A percentile compares a stretch with the other conserved stretches of the same genome.
Conservation (phyloP, 106 monocot species). For the Apostasia shenzhenica region DNA sequence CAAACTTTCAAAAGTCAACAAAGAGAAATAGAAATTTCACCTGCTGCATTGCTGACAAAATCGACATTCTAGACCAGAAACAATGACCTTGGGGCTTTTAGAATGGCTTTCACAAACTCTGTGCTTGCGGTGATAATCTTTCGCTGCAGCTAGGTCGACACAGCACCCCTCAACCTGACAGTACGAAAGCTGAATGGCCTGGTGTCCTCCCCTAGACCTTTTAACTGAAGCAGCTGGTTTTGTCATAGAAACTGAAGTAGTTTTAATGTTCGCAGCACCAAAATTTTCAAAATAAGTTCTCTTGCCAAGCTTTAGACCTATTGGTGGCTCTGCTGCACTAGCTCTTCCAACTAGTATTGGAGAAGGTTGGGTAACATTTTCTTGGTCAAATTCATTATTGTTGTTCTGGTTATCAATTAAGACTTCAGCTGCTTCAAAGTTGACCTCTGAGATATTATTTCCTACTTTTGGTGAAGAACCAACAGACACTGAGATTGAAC, state of each 20-base stretch:
- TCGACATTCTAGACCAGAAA: constrained; percentile 66
- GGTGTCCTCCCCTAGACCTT: constrained; percentile 21
- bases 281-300: constrained; percentile 60
- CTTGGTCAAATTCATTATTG: constrained; percentile 5
- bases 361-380: constrained; percentile 8
- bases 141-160: constrained; percentile 46
- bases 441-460: not conserved
- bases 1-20: not conserved
- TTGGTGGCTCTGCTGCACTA: constrained; percentile 26
- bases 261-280: constrained; percentile 11
- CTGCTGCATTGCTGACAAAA: constrained; percentile 84
- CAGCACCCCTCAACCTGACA: constrained; percentile 83
- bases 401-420: not conserved
- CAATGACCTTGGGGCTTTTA: constrained; percentile 59
- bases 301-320: constrained; percentile 57
- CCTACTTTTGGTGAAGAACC: constrained; percentile 21
- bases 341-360: not conserved
- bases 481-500: constrained; percentile 27
- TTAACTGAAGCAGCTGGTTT: constrained; percentile 13
- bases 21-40: constrained; percentile 15
- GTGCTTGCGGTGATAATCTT: constrained; percentile 87
- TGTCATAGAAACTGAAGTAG: not conserved
- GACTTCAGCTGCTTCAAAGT: constrained; percentile 5
- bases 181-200: constrained; percentile 8
- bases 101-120: constrained; percentile 70